These are phyloP conservation scores for Sphaerulina musiva DNA, from an alignment of 2,329 filamentous ascomycete genomes.

Conservation along the genomic window DNA sequence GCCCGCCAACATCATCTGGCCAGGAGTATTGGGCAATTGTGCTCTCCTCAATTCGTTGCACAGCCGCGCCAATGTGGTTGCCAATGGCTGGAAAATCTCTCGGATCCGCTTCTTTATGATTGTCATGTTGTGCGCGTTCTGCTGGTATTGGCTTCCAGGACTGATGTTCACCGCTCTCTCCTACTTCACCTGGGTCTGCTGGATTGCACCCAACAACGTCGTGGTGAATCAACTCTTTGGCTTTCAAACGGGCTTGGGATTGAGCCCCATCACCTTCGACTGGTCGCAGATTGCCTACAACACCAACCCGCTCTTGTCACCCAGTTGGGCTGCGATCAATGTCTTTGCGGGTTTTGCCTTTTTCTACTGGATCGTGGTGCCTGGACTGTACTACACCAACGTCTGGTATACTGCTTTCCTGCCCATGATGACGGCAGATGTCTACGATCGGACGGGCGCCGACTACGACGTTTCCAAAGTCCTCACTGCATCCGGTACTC, in stretches of 20 bases:
- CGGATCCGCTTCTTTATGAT: slow-evolving; percentile 78
- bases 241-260: slow-evolving; percentile 74
- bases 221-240: slow-evolving; percentile 71
- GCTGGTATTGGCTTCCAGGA: slow-evolving; percentile 71
- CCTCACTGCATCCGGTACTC: slow-evolving; percentile 44
- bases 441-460: slow-evolving; percentile 77
- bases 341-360: slow-evolving; percentile 41
- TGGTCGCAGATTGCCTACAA: slow-evolving; percentile 88
- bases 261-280: slow-evolving; percentile 82
- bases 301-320: slow-evolving; percentile 54
- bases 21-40: slow-evolving; percentile 77
- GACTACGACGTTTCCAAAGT: slow-evolving; percentile 78
- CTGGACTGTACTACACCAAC: slow-evolving; percentile 48
- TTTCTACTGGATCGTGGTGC: slow-evolving; percentile 41
- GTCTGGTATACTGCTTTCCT: slow-evolving; percentile 71
- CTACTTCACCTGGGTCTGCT: slow-evolving; percentile 84
- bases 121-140: slow-evolving; percentile 63
- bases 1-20: slow-evolving; percentile 87
- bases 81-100: slow-evolving; percentile 59
- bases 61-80: slow-evolving; percentile 66
- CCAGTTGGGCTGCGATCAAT: slow-evolving; percentile 37
- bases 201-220: slow-evolving; percentile 82
- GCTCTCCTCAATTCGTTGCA: slow-evolving; percentile 85
- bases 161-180: slow-evolving; percentile 76
- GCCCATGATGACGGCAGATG: slow-evolving; percentile 75